Percentiles rank a stretch among this genome's conserved stretches.
These are phyloP conservation scores for Paecilomyces fulvus DNA, from an alignment of 2,329 filamentous ascomycete species.

Conservation along the genomic window DNA sequence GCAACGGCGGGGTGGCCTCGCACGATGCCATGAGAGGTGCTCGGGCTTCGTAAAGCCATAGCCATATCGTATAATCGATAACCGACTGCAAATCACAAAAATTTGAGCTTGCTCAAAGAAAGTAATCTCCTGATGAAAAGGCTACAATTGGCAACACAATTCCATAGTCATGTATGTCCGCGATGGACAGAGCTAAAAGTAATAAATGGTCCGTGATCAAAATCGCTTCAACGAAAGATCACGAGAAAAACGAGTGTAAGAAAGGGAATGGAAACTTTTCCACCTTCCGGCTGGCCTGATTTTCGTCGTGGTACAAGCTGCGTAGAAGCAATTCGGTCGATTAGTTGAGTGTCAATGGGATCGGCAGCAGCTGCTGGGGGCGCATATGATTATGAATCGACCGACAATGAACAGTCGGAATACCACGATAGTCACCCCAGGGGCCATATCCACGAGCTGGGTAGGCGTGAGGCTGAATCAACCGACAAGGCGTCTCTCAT, in stretches of 20 bases:
- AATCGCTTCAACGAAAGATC: background rate
- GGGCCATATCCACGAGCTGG: background rate
- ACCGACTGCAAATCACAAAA: background rate
- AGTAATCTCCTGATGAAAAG: background rate
- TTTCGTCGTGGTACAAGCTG: background rate
- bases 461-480: background rate
- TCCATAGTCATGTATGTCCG: background rate
- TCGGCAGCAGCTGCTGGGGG: background rate
- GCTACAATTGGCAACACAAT: background rate
- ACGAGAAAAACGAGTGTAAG: background rate
- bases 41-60: background rate
- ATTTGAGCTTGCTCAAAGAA: background rate
- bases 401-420: background rate
- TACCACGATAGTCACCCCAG: background rate
- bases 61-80: background rate
- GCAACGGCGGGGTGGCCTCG: slow-evolving; percentile 5
- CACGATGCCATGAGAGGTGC: slow-evolving; percentile 4
- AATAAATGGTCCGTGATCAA: background rate
- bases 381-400: background rate
- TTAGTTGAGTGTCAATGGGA: background rate
- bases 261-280: background rate
- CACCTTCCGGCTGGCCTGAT: background rate
- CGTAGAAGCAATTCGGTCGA: background rate
- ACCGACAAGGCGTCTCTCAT: background rate
- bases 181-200: background rate